Conservation (phyloP, 306 rosid genomes). For the Macrotyloma uniflorum region DNA sequence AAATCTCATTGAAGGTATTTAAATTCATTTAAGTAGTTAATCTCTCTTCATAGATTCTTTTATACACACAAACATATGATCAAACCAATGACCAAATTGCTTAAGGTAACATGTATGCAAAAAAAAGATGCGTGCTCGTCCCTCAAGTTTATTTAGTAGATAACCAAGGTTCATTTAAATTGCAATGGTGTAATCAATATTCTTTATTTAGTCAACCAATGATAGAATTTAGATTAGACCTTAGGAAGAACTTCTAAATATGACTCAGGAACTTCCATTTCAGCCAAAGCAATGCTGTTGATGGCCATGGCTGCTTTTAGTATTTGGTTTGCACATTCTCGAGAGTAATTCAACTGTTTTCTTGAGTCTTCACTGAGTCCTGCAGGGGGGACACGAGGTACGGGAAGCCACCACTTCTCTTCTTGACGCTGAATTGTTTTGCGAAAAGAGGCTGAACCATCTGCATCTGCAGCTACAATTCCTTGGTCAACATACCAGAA, state of each 20-base stretch:
- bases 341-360: constrained; percentile 75
- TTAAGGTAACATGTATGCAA: neutral
- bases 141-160: neutral
- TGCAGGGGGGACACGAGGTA: constrained; percentile 80
- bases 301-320: constrained; percentile 90
- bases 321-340: constrained; percentile 82
- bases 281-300: constrained; percentile 73
- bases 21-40: neutral
- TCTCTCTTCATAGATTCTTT: neutral
- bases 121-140: neutral
- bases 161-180: neutral
- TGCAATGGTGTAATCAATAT: neutral
- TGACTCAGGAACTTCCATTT: constrained; percentile 91
- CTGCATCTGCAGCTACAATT: constrained; percentile 67
- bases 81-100: neutral
- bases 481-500: constrained; percentile 99
- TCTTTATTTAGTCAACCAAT: neutral
- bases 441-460: constrained; percentile 83
- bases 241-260: constrained; percentile 86
- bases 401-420: constrained; percentile 99
- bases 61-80: neutral
- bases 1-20: neutral
- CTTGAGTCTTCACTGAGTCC: constrained; percentile 80
- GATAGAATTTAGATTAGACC: constrained; percentile 49
- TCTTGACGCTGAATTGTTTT: constrained; percentile 80